Percentiles rank a stretch among this genome's conserved stretches.
phyloP scores from a whole-genome alignment of 2,329 filamentous ascomycete species.

The Westerdykella sp. region DNA sequence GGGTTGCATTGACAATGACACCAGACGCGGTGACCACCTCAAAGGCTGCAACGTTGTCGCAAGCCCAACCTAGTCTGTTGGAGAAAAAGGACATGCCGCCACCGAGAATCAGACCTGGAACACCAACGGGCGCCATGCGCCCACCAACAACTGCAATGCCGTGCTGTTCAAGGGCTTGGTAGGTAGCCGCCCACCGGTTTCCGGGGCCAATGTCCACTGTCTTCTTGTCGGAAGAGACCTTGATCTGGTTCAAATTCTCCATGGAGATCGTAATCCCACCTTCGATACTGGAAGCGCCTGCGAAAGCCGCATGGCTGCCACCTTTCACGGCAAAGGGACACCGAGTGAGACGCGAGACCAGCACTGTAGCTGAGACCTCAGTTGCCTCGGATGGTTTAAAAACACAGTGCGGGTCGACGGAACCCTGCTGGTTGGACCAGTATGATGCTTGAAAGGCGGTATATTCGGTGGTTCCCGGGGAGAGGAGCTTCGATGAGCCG shows the following conservation, averaged over 20 bases:
- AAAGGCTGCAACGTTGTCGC: slow-evolving; percentile 34
- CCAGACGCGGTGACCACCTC: slow-evolving; percentile 28
- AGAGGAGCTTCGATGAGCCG: slow-evolving; percentile 9
- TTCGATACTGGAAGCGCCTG: slow-evolving; percentile 27
- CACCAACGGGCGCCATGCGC: slow-evolving; percentile 6
- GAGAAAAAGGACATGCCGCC: slow-evolving; percentile 27
- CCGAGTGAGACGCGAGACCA: slow-evolving; percentile 18
- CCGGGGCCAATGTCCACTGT: slow-evolving; percentile 21
- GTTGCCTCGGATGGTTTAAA: slow-evolving; percentile 18
- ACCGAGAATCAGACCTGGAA: background rate
- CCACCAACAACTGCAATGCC: slow-evolving; percentile 22
- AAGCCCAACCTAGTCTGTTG: slow-evolving; percentile 18
- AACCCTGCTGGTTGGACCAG: slow-evolving; percentile 22
- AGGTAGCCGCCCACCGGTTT: slow-evolving; percentile 25
- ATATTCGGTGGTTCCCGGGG: slow-evolving; percentile 12
- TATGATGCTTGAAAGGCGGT: slow-evolving; percentile 13
- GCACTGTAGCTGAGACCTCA: slow-evolving; percentile 16
- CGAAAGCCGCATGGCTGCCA: slow-evolving; percentile 21
- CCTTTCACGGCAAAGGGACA: slow-evolving; percentile 40
- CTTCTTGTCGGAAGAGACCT: slow-evolving; percentile 14
- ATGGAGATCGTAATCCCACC: slow-evolving; percentile 28
- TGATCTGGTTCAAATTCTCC: slow-evolving; percentile 19
- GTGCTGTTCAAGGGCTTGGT: slow-evolving; percentile 17
- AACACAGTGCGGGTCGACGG: slow-evolving; percentile 20
- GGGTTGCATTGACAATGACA: slow-evolving; percentile 20